These are phyloP conservation scores for Podaxis pistillaris DNA, from an alignment of 768 basidiomycete species.

Conservation along the genomic window DNA sequence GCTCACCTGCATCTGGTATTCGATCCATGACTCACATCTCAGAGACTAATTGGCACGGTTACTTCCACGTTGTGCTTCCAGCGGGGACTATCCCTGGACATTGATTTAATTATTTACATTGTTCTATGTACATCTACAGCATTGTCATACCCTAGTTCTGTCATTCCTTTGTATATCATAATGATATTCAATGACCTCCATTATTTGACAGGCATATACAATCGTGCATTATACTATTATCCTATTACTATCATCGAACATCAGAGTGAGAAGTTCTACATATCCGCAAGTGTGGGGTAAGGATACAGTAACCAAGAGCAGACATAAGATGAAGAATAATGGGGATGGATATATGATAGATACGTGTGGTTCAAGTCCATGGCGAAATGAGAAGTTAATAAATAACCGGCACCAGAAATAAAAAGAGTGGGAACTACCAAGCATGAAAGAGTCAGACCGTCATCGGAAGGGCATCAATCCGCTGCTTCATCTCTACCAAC, in stretches of 20 bases:
- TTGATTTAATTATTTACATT: background rate
- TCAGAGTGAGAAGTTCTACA: background rate
- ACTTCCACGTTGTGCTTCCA: background rate
- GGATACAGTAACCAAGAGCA: background rate
- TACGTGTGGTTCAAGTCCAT: background rate
- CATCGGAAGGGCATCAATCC: slow-evolving; percentile 49
- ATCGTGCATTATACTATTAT: background rate
- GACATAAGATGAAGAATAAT: background rate
- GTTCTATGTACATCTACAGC: background rate
- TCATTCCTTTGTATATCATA: background rate
- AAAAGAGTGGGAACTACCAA: background rate
- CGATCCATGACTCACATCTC: background rate
- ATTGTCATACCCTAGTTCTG: background rate
- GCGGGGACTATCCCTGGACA: background rate
- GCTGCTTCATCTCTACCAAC: slow-evolving; percentile 50
- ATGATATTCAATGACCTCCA: background rate
- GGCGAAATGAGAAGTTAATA: background rate
- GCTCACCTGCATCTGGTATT: background rate
- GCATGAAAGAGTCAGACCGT: slow-evolving; percentile 23
- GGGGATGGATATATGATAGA: background rate
- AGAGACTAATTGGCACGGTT: background rate
- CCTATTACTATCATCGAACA: background rate
- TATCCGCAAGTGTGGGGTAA: background rate
- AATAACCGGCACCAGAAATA: background rate
- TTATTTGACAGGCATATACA: too few species aligned